Conservation (phyloP, 2,329 filamentous ascomycete species). For the Sporothrix curviconia region DNA sequence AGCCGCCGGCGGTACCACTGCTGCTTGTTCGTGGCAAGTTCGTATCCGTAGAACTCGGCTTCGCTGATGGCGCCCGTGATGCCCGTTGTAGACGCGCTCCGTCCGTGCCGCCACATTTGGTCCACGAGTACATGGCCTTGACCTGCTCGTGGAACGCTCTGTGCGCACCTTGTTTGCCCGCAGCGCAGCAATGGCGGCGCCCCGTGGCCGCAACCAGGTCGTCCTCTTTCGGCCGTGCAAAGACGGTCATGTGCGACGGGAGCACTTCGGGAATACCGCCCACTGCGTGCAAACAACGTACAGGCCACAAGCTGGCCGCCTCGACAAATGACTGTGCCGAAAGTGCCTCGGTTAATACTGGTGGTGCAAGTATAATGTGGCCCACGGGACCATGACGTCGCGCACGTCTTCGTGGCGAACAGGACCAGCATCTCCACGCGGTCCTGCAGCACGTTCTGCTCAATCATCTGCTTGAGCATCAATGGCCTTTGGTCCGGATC, state of each 20-base stretch:
- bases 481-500: slow-evolving; percentile 92
- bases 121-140: slow-evolving; percentile 98
- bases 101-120: slow-evolving; percentile 89
- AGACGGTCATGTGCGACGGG: slow-evolving; percentile 93
- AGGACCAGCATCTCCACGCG: slow-evolving; percentile 83
- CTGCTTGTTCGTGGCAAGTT: slow-evolving; percentile 37
- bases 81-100: slow-evolving; percentile 88
- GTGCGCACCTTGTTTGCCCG: slow-evolving; percentile 82
- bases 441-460: slow-evolving; percentile 88
- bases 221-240: slow-evolving; percentile 93
- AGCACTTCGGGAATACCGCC: slow-evolving; percentile 96
- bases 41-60: slow-evolving; percentile 81
- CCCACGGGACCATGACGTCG: slow-evolving; percentile 95
- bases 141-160: slow-evolving; percentile 96
- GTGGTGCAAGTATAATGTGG: slow-evolving; percentile 95
- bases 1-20: slow-evolving; percentile 33
- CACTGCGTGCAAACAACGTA: slow-evolving; percentile 97
- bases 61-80: slow-evolving; percentile 82
- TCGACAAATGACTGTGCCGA: slow-evolving; percentile 97
- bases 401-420: slow-evolving; percentile 94
- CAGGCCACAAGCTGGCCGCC: slow-evolving; percentile 86
- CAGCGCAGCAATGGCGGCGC: slow-evolving; percentile 77
- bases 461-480: slow-evolving; percentile 97
- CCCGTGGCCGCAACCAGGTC: slow-evolving; percentile 86
- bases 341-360: slow-evolving; percentile 90